Base-by-base conservation (phyloP, 805 yeast species). In the Wickerhamomyces silvicola region DNA sequence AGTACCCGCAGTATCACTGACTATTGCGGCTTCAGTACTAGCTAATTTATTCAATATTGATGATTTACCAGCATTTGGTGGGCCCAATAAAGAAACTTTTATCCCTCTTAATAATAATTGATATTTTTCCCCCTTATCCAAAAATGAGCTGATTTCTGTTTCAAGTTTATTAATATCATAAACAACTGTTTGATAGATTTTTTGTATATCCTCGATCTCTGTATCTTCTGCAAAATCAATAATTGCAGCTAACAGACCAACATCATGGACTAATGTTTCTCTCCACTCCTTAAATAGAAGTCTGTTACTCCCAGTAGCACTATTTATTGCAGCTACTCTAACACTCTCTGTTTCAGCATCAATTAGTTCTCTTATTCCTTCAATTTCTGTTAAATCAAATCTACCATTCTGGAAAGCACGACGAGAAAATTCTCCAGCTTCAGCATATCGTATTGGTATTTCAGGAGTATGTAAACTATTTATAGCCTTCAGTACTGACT, bases 11-110 rank as follows among this genome's bases (percentile, higher is more conserved):
- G 83, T 72, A 23, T 77, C 77, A 51, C 96, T 85, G 1, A 92
- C 97, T 23, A 92, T 86, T 0, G 96, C 94, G 12, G 86, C 81
- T 15, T 87, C 94, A 15, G 81, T 73, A 37, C 78, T 69, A 0
- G 88, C 85, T 7, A 92, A 55, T n/a, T 60, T 50, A 48, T 92
- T 92, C 31, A 92, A 56, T 9, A 92, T 58, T 1, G 95, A 84
- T 4, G 96, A 87, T 52, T 92, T 92, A 0, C 98, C 98, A 1
- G 95, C 96, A 56, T 92, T 92, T 2, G 98, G 96, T 6, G 94
- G 92, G 0, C 98, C 98, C 10, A 88, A 42, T 8, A 92, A 60
- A 0, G 80, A 75, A 17, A 88, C 47, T 36, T 73, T 74, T 18
- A 90, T 75, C 1, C 98, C 98, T 16, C 70, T 64, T 24, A 79